Evolutionary conservation across 176 grass and related monocot species (phyloP).

Genomic region (Oryza australiensis): DNA sequence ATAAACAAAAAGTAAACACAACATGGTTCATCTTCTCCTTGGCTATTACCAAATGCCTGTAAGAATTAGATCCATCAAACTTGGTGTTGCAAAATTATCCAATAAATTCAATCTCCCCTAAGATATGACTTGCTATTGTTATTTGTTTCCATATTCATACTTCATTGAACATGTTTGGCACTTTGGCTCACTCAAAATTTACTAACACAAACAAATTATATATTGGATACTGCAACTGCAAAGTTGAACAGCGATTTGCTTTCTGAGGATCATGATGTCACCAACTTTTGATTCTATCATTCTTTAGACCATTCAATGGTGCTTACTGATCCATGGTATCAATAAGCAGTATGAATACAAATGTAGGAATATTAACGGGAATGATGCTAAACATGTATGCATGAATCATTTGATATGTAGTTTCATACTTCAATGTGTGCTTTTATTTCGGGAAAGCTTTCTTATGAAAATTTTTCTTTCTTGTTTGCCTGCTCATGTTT

Average conservation of each 20-base stretch:
- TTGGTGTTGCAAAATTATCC: not conserved
- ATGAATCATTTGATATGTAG: constrained; percentile 9
- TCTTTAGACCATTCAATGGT: not conserved
- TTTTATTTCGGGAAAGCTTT: constrained; percentile 14
- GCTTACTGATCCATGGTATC: constrained; percentile 10
- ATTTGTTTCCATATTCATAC: constrained; percentile 4
- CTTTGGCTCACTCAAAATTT: constrained; percentile 15
- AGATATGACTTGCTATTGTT: constrained; percentile 9
- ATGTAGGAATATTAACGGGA: not conserved
- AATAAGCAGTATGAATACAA: not conserved
- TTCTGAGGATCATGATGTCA: constrained; percentile 9
- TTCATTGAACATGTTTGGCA: constrained; percentile 17
- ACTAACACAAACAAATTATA: constrained; percentile 4
- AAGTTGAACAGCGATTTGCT: constrained; percentile 8
- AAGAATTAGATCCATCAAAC: not conserved
- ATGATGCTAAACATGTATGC: constrained; percentile 15
- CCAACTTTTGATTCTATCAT: constrained; percentile 11
- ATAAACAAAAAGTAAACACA: not conserved
- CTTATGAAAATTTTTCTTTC: not conserved
- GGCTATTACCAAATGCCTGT: not conserved
- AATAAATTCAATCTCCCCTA: not conserved
- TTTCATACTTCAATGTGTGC: constrained; percentile 28
- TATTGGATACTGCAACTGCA: not conserved
- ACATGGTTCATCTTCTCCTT: not conserved
- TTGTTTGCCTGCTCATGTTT: not conserved